Conservation (phyloP, 1,139 yeast species). For the Lodderomyces elongisporus region DNA sequence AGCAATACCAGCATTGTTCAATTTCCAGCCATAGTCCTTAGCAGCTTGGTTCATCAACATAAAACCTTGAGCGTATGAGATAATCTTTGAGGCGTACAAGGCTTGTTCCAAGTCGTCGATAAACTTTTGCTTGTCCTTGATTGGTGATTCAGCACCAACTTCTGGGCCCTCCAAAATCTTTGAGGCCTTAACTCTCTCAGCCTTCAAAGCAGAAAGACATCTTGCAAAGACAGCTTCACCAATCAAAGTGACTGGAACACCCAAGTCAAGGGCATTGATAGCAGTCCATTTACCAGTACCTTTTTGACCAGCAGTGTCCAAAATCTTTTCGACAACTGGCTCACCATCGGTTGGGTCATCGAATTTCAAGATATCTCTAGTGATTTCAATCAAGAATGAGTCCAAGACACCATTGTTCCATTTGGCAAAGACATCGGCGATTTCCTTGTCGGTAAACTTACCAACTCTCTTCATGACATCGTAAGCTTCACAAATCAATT, state of each 20-base stretch:
- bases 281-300: constrained; percentile 99
- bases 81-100: constrained; percentile 95
- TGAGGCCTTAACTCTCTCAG: constrained; percentile 86
- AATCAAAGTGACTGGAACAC: constrained; percentile 96
- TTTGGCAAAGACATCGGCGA: constrained; percentile 82
- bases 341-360: constrained; percentile 82
- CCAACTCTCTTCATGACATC: constrained; percentile 94
- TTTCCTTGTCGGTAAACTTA: constrained; percentile 85
- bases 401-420: constrained; percentile 99
- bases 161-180: constrained; percentile 73
- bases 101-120: constrained; percentile 97
- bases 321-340: constrained; percentile 92
- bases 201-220: constrained; percentile 89
- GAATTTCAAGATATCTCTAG: constrained; percentile 88
- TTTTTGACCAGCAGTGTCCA: constrained; percentile 98
- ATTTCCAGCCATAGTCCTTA: constrained; percentile 91
- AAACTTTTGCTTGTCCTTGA: constrained; percentile 57
- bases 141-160: constrained; percentile 45
- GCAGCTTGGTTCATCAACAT: constrained; percentile 99
- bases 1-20: constrained; percentile 97
- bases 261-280: constrained; percentile 93
- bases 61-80: constrained; percentile 98
- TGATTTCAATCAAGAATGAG: constrained; percentile 94
- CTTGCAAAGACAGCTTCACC: constrained; percentile 99
- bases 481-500: constrained; percentile 96